phyloP scores from a whole-genome alignment of 192 early-diverging fungal species.

The Coemansia sp. region DNA sequence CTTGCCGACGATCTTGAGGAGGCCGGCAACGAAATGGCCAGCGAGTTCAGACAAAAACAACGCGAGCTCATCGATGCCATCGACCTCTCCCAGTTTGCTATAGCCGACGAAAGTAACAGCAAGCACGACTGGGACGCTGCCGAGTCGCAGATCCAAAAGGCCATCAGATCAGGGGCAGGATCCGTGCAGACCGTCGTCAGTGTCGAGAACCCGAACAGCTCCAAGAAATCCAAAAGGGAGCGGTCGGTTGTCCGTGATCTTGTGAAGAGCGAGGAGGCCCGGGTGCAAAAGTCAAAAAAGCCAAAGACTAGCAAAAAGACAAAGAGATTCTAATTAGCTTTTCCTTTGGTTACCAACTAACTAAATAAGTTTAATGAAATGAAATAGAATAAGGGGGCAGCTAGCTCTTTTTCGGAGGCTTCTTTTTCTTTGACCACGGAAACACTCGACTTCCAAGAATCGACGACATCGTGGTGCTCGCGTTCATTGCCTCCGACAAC shows the following conservation, averaged over 20 bases:
- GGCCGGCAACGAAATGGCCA: slow-evolving; percentile 73
- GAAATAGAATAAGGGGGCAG: no score
- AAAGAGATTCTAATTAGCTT: slow-evolving; percentile 18
- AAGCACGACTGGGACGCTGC: slow-evolving; percentile 76
- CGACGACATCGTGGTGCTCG: slow-evolving; percentile 45
- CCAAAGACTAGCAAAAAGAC: slow-evolving; percentile 52
- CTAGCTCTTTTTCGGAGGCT: slow-evolving; percentile 7
- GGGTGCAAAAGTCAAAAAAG: slow-evolving; percentile 30
- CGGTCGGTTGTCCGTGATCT: slow-evolving; percentile 24
- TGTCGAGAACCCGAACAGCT: slow-evolving; percentile 64
- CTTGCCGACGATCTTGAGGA: slow-evolving; percentile 85
- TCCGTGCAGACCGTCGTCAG: slow-evolving; percentile 63
- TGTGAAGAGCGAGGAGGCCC: slow-evolving; percentile 34
- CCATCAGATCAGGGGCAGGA: slow-evolving; percentile 40
- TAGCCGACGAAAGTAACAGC: slow-evolving; percentile 49
- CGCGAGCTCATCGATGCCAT: slow-evolving; percentile 76
- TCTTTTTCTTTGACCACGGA: slow-evolving; percentile 44
- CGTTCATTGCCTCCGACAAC: slow-evolving; percentile 46
- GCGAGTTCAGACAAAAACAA: slow-evolving; percentile 69
- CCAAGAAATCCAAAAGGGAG: slow-evolving; percentile 57
- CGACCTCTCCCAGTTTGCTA: slow-evolving; percentile 76
- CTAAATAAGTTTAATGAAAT: not conserved
- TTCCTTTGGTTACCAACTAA: slow-evolving; percentile 1
- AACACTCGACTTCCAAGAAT: slow-evolving; percentile 47
- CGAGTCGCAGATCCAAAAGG: slow-evolving; percentile 66